Conservation (phyloP, 1,284 basidiomycete genomes). For the Mycena sp. region DNA sequence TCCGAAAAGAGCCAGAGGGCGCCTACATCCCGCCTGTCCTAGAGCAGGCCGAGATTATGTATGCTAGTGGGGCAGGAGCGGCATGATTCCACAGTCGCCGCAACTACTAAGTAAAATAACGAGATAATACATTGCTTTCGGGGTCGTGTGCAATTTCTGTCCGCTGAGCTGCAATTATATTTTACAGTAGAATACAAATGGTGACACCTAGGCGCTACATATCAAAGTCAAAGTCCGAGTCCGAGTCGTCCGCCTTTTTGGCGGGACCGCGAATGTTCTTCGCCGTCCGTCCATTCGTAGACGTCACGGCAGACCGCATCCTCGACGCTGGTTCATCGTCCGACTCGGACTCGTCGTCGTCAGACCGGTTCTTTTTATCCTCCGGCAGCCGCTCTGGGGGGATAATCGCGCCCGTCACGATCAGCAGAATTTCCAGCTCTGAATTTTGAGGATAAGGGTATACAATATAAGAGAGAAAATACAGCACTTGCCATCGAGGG, state of each 20-base stretch:
- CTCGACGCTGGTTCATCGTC: slow-evolving; percentile 57
- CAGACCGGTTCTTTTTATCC: slow-evolving; percentile 41
- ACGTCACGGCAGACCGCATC: slow-evolving; percentile 64
- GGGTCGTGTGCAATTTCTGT: too few species aligned
- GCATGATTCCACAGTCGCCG: too few species aligned
- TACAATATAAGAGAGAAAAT: neutral
- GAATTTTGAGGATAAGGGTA: neutral
- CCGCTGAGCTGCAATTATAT: too few species aligned
- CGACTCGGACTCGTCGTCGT: slow-evolving; percentile 53
- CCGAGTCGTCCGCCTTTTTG: slow-evolving; percentile 58
- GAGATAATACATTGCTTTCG: too few species aligned
- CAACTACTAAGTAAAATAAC: too few species aligned
- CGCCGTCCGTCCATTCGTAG: slow-evolving; percentile 58
- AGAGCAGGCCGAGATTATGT: slow-evolving; percentile 70
- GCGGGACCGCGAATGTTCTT: slow-evolving; percentile 66
- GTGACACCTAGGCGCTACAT: slow-evolving; percentile 9
- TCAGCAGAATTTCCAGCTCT: slow-evolving; percentile 79
- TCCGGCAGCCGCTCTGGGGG: slow-evolving; percentile 54
- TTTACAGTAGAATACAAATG: too few species aligned
- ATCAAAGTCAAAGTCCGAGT: slow-evolving; percentile 76
- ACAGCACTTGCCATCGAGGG: slow-evolving; percentile 79
- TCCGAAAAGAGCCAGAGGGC: slow-evolving; percentile 46
- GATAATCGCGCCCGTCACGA: slow-evolving; percentile 69
- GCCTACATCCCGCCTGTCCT: slow-evolving; percentile 64
- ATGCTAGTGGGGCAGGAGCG: slow-evolving; percentile 77